Conservation (phyloP, 176 grass and related monocot genomes). For the Triticum turgidum region DNA sequence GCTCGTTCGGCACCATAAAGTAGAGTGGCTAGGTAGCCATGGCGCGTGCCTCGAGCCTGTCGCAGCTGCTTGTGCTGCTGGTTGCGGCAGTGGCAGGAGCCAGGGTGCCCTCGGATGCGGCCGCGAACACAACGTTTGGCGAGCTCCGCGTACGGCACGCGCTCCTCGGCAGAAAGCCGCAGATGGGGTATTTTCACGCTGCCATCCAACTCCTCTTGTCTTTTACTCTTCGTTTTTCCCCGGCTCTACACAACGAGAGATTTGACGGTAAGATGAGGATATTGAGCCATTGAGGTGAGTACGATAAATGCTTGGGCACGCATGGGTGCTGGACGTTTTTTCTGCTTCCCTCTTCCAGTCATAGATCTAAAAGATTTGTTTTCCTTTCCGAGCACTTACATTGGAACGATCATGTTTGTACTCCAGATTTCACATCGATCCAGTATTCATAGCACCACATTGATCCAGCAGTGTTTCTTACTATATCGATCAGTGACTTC, state of each 20-base stretch:
- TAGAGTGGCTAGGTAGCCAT: slow-evolving; percentile 4
- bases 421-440: no score
- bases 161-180: slow-evolving; percentile 59
- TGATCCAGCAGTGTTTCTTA: no score
- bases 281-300: no score
- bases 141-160: slow-evolving; percentile 38
- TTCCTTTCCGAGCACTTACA: no score
- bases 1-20: neutral
- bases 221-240: neutral
- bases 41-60: slow-evolving; percentile 19
- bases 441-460: no score
- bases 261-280: no score
- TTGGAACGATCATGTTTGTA: no score
- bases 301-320: no score
- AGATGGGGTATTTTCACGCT: slow-evolving; percentile 55
- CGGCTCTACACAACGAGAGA: no score
- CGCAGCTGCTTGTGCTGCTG: slow-evolving; percentile 26
- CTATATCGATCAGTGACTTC: no score
- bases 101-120: neutral
- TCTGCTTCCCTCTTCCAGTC: neutral
- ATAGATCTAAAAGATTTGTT: no score
- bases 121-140: slow-evolving; percentile 37
- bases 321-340: no score
- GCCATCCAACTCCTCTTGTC: neutral
- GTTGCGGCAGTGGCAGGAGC: neutral